A percentile compares a stretch with the other conserved stretches of the same genome.
Evolutionary conservation across 306 rosid species (phyloP).

Genomic region (Argentina anserina): DNA sequence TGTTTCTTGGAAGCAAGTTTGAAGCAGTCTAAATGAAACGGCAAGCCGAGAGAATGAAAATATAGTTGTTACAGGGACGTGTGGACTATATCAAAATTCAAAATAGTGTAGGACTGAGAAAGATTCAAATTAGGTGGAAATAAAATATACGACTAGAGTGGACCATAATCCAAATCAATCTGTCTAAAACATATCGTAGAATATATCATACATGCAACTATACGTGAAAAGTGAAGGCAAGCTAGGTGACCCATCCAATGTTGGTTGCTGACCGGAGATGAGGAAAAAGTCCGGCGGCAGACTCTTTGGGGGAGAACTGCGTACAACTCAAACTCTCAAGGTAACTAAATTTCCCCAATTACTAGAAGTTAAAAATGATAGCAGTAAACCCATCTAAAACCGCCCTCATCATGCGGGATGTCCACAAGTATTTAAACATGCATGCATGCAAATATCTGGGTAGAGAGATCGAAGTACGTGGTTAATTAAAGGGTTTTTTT

Average conservation of each 20-base stretch:
- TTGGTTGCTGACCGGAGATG: background rate
- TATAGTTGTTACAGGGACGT: background rate
- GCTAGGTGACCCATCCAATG: background rate
- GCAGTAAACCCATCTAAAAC: too few species aligned
- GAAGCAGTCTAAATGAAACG: constrained; percentile 9
- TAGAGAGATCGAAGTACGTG: too few species aligned
- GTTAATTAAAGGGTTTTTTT: too few species aligned
- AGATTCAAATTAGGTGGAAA: background rate
- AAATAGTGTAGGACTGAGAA: background rate
- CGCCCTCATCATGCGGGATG: too few species aligned
- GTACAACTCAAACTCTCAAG: background rate
- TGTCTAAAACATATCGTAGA: background rate
- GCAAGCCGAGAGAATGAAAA: constrained; percentile 1
- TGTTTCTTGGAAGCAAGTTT: constrained; percentile 1
- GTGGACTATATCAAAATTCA: constrained; percentile 4
- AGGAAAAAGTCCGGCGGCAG: background rate
- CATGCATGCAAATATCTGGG: too few species aligned
- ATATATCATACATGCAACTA: background rate
- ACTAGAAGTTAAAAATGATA: background rate
- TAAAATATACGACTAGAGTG: background rate
- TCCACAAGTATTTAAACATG: too few species aligned
- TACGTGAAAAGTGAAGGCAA: background rate
- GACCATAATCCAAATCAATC: background rate
- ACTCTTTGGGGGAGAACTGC: background rate
- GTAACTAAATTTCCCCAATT: too few species aligned